These are phyloP conservation scores for Samsoniella hepiali DNA, from an alignment of 2,329 filamentous ascomycete genomes.

Conservation along the genomic window DNA sequence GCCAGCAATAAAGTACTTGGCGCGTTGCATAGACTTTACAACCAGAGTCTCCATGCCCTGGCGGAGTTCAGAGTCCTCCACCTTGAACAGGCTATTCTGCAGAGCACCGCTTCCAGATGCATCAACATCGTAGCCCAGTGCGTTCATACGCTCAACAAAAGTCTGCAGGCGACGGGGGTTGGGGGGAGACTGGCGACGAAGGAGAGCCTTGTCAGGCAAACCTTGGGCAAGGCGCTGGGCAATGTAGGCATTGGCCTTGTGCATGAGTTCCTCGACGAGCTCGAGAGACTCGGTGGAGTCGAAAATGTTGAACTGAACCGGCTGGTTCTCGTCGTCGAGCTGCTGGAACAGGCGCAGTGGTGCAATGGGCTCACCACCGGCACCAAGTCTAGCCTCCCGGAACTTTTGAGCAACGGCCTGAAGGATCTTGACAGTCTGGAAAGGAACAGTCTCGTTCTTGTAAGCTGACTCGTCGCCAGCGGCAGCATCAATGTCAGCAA, in stretches of 20 bases:
- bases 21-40: conserved; percentile 91
- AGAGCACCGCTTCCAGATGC: conserved; percentile 83
- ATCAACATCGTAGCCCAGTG: conserved; percentile 86
- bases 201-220: conserved; percentile 86
- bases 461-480: conserved; percentile 62
- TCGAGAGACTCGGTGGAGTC: conserved; percentile 86
- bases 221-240: conserved; percentile 77
- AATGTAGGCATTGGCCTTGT: conserved; percentile 88
- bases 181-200: conserved; percentile 81
- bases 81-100: conserved; percentile 92
- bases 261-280: conserved; percentile 89
- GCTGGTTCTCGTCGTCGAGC: conserved; percentile 96
- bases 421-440: conserved; percentile 77
- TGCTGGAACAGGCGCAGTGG: conserved; percentile 87
- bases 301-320: conserved; percentile 94
- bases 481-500: conserved; percentile 81
- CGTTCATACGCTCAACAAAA: conserved; percentile 89
- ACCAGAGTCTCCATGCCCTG: conserved; percentile 98
- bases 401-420: conserved; percentile 85
- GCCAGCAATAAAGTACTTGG: conserved; percentile 87
- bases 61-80: conserved; percentile 82
- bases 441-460: conserved; percentile 62
- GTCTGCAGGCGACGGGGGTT: conserved; percentile 86
- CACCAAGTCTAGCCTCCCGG: conserved; percentile 79
- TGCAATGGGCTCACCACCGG: conserved; percentile 74